Percentiles rank a stretch among this genome's conserved stretches.
Conservation (phyloP, 352 stramenopile species). For the Phytophthora sansomeana region DNA sequence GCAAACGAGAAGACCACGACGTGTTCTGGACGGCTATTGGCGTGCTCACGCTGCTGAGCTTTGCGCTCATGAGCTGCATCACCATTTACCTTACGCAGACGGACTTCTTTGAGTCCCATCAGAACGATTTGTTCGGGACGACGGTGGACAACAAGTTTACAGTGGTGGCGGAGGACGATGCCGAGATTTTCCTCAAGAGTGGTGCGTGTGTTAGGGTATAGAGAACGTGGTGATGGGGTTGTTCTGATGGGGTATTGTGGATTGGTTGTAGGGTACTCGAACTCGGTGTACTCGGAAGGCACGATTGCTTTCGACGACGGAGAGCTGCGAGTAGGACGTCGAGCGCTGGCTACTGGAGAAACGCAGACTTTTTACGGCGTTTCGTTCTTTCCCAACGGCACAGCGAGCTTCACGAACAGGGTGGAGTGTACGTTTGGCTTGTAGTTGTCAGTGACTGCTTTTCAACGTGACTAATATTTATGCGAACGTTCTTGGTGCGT, state of each 20-base stretch:
- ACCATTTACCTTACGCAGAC: constrained; percentile 80
- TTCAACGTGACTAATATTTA: background rate
- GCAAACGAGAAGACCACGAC: constrained; percentile 58
- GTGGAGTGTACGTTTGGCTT: constrained; percentile 48
- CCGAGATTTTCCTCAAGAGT: constrained; percentile 85
- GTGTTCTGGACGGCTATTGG: constrained; percentile 82
- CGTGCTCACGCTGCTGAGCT: constrained; percentile 72
- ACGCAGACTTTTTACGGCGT: constrained; percentile 75
- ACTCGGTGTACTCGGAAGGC: constrained; percentile 70
- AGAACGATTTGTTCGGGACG: constrained; percentile 82
- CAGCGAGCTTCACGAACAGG: constrained; percentile 70
- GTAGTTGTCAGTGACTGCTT: background rate
- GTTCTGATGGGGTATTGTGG: background rate
- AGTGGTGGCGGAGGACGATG: constrained; percentile 74
- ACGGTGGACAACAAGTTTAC: constrained; percentile 87
- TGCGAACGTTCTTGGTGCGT: constrained; percentile 1
- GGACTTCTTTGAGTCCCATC: constrained; percentile 85
- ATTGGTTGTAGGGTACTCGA: constrained; percentile 64
- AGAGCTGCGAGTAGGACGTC: constrained; percentile 66
- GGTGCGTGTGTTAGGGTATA: constrained; percentile 34
- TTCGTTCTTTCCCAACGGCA: constrained; percentile 74
- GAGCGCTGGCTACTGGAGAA: constrained; percentile 57
- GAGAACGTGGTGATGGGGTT: background rate
- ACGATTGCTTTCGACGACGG: constrained; percentile 77
- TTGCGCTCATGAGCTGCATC: constrained; percentile 65